Base-by-base conservation (phyloP, 176 grass and related monocot genomes). In the Aegilops tauschii region DNA sequence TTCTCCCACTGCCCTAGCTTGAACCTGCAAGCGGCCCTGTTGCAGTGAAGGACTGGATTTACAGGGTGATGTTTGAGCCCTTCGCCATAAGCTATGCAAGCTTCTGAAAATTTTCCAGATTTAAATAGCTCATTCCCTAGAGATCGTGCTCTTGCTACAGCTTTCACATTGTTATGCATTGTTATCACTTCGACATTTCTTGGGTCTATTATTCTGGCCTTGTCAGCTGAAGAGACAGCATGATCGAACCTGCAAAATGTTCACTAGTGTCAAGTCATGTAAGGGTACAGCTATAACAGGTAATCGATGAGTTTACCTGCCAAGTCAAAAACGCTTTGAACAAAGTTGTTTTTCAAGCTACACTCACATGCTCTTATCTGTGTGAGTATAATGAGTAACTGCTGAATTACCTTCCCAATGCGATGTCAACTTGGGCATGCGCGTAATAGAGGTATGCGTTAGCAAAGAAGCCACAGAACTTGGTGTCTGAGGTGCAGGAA, bases 1-100 rank as follows among this genome's bases (percentile, higher is more conserved):
- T 96, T 96, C 20, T 99, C 97, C 97, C 97, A 99, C 52, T 99
- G 97, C 47, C 80, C 85, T 56, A 99, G 83, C 72, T 99, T 99
- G 50, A 90, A 96, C 52, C 85, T 83, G 83, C 97, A 99, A 82
- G 97, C 97, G 40, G 97, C 97, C 86, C 97, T 94, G 37, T 99
- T 99, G 78, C 97, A 94, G 71, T 94, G 96, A 30, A 99, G 89
- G 30, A 99, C 97, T 86, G 92, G 86, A 78, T 96, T 99, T 31
- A 83, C 85, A 69, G 94, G 87, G 75, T 99, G 86, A 44, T 94
- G 77, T 69, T 87, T 99, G 30, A 99, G 87, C 20, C 97, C 97
- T 82, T 99, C 97, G 5, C 90, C 92, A 87, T 99, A 99, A 82
- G 97, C 92, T 80, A 91, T 37, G 80, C 80, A 91, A 81, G 97